Percentiles rank a stretch among this genome's conserved stretches.
Evolutionary conservation across 202 grass and related monocot species (phyloP).

Genomic region (Carex arenaria): DNA sequence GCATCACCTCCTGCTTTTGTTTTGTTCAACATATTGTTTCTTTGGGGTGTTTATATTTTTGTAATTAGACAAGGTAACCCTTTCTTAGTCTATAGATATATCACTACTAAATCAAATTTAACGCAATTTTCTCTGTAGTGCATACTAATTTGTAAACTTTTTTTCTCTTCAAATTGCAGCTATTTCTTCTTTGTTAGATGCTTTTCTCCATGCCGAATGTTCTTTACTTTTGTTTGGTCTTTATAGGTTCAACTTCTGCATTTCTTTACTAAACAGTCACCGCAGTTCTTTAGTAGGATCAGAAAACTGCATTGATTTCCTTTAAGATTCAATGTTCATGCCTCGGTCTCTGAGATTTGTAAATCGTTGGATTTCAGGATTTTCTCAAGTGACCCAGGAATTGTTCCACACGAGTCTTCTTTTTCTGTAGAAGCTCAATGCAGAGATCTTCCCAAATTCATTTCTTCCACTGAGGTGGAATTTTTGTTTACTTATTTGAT

Average conservation of each 20-base stretch:
- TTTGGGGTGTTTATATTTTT: constrained; percentile 75
- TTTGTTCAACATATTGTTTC: constrained; percentile 85
- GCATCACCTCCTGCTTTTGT: constrained; percentile 74
- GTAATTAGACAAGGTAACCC: constrained; percentile 60
- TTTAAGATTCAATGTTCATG: background rate
- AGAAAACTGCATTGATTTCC: background rate
- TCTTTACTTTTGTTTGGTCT: constrained; percentile 84
- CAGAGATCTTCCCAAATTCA: constrained; percentile 54
- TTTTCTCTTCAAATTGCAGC: constrained; percentile 48
- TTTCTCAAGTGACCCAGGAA: constrained; percentile 87
- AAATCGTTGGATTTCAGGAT: constrained; percentile 52
- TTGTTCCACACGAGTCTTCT: constrained; percentile 61
- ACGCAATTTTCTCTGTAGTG: background rate
- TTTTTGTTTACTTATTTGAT: background rate
- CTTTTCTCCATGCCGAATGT: constrained; percentile 82
- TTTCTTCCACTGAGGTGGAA: constrained; percentile 52
- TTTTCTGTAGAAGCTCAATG: constrained; percentile 58
- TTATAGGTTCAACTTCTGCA: constrained; percentile 57
- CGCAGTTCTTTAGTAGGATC: background rate
- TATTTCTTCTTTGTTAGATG: constrained; percentile 72
- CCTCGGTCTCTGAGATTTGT: constrained; percentile 5
- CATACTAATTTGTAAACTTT: background rate
- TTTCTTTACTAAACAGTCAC: background rate
- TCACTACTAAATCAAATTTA: background rate
- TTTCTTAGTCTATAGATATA: background rate